Evolutionary conservation across 495 filamentous ascomycete genomes (phyloP).

Genomic region (Eremomyces bilateralis): DNA sequence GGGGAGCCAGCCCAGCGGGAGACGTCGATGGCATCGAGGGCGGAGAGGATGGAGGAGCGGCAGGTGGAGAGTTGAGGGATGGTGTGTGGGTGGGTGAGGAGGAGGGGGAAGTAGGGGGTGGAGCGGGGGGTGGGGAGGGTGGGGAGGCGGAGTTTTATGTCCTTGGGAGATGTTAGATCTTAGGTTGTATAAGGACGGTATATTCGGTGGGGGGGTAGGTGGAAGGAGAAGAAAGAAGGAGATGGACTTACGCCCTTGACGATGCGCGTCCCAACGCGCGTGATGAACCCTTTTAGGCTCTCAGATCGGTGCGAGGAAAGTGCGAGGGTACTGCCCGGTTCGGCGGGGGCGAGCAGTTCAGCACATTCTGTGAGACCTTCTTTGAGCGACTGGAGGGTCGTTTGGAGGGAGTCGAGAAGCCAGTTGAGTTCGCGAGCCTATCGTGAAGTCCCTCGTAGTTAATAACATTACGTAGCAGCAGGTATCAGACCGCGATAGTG

Average conservation of each 20-base stretch:
- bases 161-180: constrained; percentile 4
- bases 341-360: constrained; percentile 56
- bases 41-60: constrained; percentile 49
- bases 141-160: constrained; percentile 20
- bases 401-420: constrained; percentile 60
- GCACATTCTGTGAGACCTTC: constrained; percentile 77
- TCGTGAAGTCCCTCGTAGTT: not conserved
- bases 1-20: constrained; percentile 43
- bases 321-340: constrained; percentile 68
- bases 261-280: constrained; percentile 28
- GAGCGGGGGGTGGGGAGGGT: constrained; percentile 26
- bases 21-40: constrained; percentile 58
- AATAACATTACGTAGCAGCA: too few species aligned
- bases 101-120: constrained; percentile 32
- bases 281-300: constrained; percentile 76
- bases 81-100: constrained; percentile 25
- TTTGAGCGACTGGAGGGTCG: constrained; percentile 55
- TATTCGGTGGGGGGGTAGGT: too few species aligned
- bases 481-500: too few species aligned
- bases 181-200: not conserved
- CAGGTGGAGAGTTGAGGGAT: constrained; percentile 45
- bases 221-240: not conserved
- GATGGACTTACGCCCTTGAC: constrained; percentile 19
- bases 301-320: constrained; percentile 75
- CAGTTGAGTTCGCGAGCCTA: constrained; percentile 65